Conservation (phyloP, 208 protist genomes). For the Willaertia magna region DNA sequence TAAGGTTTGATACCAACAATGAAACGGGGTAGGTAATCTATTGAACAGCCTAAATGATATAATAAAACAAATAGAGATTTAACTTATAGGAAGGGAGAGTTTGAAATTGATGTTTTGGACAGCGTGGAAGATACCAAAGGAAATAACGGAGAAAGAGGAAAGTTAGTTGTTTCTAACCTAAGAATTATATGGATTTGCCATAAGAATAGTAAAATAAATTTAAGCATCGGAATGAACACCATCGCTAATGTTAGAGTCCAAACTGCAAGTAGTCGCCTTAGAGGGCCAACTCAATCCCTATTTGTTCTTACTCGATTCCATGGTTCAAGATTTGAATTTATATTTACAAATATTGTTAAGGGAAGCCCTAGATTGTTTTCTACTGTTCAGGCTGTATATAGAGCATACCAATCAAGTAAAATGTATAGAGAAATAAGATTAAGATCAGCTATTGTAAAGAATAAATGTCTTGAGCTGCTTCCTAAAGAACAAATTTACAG, state of each 20-base stretch:
- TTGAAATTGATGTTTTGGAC: conserved; percentile 53
- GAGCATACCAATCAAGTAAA: conserved; percentile 77
- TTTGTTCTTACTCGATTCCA: conserved; percentile 65
- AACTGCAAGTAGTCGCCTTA: conserved; percentile 52
- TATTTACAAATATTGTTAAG: conserved; percentile 70
- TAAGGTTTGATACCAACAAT: conserved; percentile 67
- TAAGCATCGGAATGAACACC: conserved; percentile 78
- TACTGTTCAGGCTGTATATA: conserved; percentile 54
- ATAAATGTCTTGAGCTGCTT: conserved; percentile 65
- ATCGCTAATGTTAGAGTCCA: conserved; percentile 67
- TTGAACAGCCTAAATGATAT: background rate
- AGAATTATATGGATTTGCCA: conserved; percentile 72
- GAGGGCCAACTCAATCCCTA: conserved; percentile 62
- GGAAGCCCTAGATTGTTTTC: conserved; percentile 50
- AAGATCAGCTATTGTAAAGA: conserved; percentile 61
- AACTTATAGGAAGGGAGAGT: conserved; percentile 53
- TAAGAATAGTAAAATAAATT: conserved; percentile 44
- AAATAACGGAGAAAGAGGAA: conserved; percentile 72
- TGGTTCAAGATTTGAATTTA: conserved; percentile 71
- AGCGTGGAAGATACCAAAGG: conserved; percentile 87
- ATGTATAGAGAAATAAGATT: conserved; percentile 86
- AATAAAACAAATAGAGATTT: conserved; percentile 30
- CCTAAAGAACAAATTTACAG: conserved; percentile 65
- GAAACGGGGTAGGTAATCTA: background rate
- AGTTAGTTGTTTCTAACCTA: conserved; percentile 82